These are phyloP conservation scores for Penicillium sp. DNA, from an alignment of 2,329 filamentous ascomycete species.

Conservation along the genomic window DNA sequence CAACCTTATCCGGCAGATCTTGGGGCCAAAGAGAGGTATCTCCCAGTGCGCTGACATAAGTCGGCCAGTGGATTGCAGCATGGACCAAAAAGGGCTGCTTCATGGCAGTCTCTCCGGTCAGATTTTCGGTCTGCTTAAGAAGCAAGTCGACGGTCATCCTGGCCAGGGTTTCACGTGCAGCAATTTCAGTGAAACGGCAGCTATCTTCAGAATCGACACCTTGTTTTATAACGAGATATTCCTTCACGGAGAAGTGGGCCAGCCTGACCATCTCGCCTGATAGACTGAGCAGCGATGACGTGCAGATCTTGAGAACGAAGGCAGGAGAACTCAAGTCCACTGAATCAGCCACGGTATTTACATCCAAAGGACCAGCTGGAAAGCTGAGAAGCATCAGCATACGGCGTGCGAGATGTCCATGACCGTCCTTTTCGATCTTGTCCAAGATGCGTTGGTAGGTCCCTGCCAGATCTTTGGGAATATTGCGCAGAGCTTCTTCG, in stretches of 20 bases:
- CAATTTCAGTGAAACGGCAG: not conserved
- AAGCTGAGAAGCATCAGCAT: not conserved
- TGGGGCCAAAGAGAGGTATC: not conserved
- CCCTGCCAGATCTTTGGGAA: not conserved
- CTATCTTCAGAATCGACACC: not conserved
- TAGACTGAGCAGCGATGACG: not conserved
- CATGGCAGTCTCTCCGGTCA: not conserved
- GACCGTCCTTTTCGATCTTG: not conserved
- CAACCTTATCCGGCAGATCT: not conserved
- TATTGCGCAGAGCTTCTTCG: not conserved
- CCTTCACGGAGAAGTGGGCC: conserved; percentile 1
- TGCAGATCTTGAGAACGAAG: not conserved
- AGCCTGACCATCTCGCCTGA: not conserved
- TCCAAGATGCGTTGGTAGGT: not conserved
- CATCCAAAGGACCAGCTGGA: not conserved
- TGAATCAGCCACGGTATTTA: not conserved
- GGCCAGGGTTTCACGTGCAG: not conserved
- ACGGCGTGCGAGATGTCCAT: not conserved
- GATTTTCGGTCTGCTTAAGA: not conserved
- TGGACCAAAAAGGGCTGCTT: not conserved
- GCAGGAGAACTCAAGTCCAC: not conserved
- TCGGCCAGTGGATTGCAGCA: not conserved
- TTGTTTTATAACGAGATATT: not conserved
- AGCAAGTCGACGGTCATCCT: not conserved
- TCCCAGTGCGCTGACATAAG: not conserved